Evolutionary conservation across 148 eudicot genomes (phyloP).

Genomic region (Persicaria tinctoria): DNA sequence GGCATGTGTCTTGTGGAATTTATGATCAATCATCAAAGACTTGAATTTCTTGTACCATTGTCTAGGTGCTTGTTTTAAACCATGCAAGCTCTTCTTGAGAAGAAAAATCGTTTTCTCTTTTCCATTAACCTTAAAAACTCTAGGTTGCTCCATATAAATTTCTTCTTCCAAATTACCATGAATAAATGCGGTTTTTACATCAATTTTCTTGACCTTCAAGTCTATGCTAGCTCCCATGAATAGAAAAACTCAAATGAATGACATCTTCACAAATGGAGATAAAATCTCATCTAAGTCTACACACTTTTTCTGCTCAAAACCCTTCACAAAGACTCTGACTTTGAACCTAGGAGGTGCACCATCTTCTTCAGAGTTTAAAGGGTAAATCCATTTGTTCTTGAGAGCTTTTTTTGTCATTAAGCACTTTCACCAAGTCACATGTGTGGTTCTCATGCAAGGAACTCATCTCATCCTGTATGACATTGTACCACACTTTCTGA

Average conservation of each 20-base stretch:
- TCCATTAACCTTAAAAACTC: neutral
- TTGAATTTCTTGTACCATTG: conserved; percentile 13
- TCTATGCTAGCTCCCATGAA: neutral
- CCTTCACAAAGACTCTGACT: neutral
- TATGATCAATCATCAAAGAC: neutral
- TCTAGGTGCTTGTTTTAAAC: neutral
- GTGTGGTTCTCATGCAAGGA: conserved; percentile 11
- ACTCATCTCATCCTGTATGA: neutral
- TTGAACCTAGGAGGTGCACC: neutral
- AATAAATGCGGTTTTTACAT: neutral
- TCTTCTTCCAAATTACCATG: neutral
- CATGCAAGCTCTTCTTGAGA: neutral
- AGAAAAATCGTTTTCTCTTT: neutral
- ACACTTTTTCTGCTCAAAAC: neutral
- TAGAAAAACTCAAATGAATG: neutral
- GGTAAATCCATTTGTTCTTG: neutral
- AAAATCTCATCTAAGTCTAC: conserved; percentile 6
- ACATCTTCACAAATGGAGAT: neutral
- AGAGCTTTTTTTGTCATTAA: neutral
- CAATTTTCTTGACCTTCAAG: neutral
- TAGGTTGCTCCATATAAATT: neutral
- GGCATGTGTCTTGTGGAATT: neutral
- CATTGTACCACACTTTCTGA: neutral
- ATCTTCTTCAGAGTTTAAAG: neutral
- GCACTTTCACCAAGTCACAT: neutral